Conservation (phyloP, 805 yeast species). For the Candida fluviatilis region DNA sequence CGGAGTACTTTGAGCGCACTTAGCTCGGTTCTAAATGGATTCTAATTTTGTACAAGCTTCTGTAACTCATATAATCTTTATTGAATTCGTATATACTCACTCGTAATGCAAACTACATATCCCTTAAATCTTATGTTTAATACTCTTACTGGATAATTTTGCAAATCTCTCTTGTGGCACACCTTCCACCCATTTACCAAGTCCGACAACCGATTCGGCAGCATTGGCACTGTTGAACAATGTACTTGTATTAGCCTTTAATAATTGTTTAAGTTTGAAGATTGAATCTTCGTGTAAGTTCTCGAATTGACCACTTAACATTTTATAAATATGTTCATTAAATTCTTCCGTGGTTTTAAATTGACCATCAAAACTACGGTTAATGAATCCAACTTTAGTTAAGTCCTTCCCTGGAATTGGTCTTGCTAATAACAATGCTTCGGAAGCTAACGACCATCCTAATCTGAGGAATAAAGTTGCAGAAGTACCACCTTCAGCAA, state of each 20-base stretch:
- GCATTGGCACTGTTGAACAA: conserved; percentile 48
- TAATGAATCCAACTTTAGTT: conserved; percentile 54
- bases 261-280: conserved; percentile 37
- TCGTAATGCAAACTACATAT: no score
- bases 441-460: conserved; percentile 69
- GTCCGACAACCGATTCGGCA: conserved; percentile 65
- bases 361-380: conserved; percentile 46
- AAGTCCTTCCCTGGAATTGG: conserved; percentile 62
- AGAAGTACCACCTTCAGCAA: conserved; percentile 76
- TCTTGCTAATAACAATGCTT: conserved; percentile 66
- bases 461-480: conserved; percentile 64
- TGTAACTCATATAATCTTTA: no score
- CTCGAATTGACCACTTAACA: conserved; percentile 30
- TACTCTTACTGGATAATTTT: conserved; percentile 48
- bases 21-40: no score
- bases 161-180: conserved; percentile 67
- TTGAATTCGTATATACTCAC: no score
- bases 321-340: conserved; percentile 35
- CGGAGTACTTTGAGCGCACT: no score
- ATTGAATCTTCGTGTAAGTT: conserved; percentile 44
- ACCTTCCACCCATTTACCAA: conserved; percentile 66
- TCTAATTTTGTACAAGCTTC: no score
- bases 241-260: conserved; percentile 35
- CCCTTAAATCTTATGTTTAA: conserved; percentile 56
- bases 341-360: conserved; percentile 36